Percentiles rank a stretch among this genome's conserved stretches.
These are phyloP conservation scores for Saccharomycopsis guyanensis DNA, from an alignment of 805 yeast genomes.

Conservation along the genomic window DNA sequence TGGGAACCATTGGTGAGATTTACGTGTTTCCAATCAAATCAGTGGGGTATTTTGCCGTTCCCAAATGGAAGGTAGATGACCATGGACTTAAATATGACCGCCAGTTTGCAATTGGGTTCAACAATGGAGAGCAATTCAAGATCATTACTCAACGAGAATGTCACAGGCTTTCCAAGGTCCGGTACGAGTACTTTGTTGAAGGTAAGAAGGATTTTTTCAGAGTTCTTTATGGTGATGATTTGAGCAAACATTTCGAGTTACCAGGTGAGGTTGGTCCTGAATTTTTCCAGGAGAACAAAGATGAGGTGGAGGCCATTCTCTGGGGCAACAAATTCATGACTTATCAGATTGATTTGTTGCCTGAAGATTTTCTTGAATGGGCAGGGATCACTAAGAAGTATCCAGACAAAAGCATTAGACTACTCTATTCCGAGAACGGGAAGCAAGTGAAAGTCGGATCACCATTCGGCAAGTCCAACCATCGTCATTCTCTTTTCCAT, in stretches of 20 bases:
- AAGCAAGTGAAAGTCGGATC: constrained; percentile 6
- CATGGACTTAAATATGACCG: constrained; percentile 29
- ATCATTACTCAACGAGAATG: constrained; percentile 27
- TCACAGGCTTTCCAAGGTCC: constrained; percentile 24
- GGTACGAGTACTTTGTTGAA: constrained; percentile 9
- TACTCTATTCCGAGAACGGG: constrained; percentile 5
- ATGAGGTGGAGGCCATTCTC: constrained; percentile 18
- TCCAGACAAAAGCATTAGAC: not conserved
- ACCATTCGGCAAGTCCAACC: not conserved
- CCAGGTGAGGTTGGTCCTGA: constrained; percentile 8
- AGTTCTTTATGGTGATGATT: constrained; percentile 9
- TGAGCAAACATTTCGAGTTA: constrained; percentile 19
- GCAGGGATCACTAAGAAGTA: constrained; percentile 4
- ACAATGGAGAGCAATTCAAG: constrained; percentile 7
- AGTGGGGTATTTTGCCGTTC: constrained; percentile 25
- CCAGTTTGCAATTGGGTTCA: constrained; percentile 22
- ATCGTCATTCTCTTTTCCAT: constrained; percentile 8
- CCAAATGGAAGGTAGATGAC: constrained; percentile 23
- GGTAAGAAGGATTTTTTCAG: constrained; percentile 17
- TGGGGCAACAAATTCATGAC: constrained; percentile 27
- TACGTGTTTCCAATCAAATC: constrained; percentile 29
- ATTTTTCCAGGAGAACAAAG: not conserved
- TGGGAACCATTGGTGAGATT: constrained; percentile 16
- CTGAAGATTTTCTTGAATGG: constrained; percentile 20
- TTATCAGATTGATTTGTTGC: constrained; percentile 22